Conservation (phyloP, 306 rosid species). For the Medicago ruthenica region DNA sequence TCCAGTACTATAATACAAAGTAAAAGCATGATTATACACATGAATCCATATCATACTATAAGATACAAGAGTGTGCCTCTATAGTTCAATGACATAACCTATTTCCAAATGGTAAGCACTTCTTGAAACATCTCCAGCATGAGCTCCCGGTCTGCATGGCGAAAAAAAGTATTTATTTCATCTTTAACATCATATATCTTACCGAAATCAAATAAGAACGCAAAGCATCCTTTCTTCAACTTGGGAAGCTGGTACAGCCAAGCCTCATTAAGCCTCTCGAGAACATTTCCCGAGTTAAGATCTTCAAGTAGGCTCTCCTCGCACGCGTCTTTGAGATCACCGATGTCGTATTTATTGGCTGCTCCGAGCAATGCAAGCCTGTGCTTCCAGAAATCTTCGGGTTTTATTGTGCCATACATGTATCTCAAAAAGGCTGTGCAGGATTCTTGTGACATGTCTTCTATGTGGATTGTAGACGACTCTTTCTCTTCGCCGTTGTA, state of each 20-base stretch:
- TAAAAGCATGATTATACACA: constrained; percentile 32
- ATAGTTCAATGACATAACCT: constrained; percentile 28
- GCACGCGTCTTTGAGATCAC: constrained; percentile 68
- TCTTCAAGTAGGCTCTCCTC: constrained; percentile 86
- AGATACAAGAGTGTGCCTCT: background rate
- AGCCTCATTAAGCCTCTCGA: constrained; percentile 76
- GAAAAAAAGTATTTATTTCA: constrained; percentile 58
- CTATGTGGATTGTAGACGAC: constrained; percentile 65
- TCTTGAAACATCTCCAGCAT: constrained; percentile 78
- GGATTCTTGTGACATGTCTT: constrained; percentile 72
- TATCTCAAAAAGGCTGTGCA: constrained; percentile 64
- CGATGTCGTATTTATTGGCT: constrained; percentile 67
- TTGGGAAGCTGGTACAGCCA: constrained; percentile 65
- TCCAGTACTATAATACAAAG: background rate
- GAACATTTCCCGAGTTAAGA: constrained; percentile 70
- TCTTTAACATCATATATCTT: constrained; percentile 74
- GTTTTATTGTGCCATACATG: constrained; percentile 75
- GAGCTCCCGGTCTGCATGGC: constrained; percentile 68
- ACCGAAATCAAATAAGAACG: constrained; percentile 75
- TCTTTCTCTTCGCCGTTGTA: constrained; percentile 57
- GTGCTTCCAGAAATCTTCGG: constrained; percentile 80
- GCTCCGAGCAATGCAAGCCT: constrained; percentile 71
- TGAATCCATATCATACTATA: constrained; percentile 16
- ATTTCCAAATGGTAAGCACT: constrained; percentile 72
- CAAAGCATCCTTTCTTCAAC: constrained; percentile 76